phyloP scores from a whole-genome alignment of 2,329 filamentous ascomycete genomes.

The Raffaelea albimanens region DNA sequence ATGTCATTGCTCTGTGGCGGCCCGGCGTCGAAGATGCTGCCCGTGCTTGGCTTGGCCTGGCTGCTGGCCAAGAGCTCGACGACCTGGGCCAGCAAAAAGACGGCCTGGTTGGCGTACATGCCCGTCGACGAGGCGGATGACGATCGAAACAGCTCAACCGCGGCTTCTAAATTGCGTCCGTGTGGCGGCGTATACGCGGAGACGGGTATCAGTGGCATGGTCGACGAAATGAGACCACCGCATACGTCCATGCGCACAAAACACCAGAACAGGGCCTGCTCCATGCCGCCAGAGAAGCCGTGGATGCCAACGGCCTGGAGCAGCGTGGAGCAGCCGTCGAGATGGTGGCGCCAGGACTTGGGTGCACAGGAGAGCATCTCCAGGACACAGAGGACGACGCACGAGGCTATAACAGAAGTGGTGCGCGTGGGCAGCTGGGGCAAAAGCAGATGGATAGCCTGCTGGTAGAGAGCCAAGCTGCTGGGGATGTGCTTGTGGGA shows the following conservation, averaged over 20 bases:
- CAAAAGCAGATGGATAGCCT: constrained; percentile 38
- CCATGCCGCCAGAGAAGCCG: constrained; percentile 37
- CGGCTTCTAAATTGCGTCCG: constrained; percentile 13
- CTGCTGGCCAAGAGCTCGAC: neutral
- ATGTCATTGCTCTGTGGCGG: neutral
- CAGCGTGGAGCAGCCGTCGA: constrained; percentile 41
- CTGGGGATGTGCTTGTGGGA: constrained; percentile 22
- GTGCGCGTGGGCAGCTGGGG: constrained; percentile 36
- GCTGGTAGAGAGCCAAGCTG: constrained; percentile 38
- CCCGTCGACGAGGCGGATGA: neutral
- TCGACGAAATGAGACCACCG: constrained; percentile 41
- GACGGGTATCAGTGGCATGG: constrained; percentile 24
- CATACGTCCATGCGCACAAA: constrained; percentile 46
- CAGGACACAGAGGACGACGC: constrained; percentile 42
- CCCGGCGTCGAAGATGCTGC: too few relatives aligned
- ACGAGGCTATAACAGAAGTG: constrained; percentile 40
- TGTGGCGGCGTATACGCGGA: constrained; percentile 4
- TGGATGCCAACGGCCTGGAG: constrained; percentile 37
- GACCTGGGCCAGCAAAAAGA: neutral
- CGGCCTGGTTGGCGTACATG: neutral
- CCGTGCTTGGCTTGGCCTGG: neutral
- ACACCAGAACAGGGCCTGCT: constrained; percentile 44
- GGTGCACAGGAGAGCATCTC: constrained; percentile 42
- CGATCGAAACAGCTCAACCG: constrained; percentile 22
- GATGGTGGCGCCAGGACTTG: constrained; percentile 39